Conservation (phyloP, 352 stramenopile genomes). For the Poterioochromonas sp. region DNA sequence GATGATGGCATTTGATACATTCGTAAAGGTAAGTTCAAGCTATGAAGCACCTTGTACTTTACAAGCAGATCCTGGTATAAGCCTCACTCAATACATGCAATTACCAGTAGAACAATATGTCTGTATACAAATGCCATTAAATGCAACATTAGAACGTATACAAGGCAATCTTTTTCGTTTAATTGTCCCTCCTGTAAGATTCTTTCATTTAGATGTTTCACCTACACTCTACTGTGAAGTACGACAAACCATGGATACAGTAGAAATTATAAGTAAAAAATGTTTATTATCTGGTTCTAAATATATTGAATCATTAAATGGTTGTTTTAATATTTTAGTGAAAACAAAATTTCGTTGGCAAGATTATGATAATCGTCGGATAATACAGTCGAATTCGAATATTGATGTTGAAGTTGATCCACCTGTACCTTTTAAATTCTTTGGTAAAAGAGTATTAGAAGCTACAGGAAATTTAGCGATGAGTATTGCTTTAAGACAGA, state of each 20-base stretch:
- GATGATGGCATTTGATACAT: slow-evolving; percentile 16
- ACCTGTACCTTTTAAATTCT: slow-evolving; percentile 8
- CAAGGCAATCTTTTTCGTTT: not conserved
- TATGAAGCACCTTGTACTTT: slow-evolving; percentile 3
- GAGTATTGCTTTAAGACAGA: not conserved
- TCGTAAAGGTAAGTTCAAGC: not conserved
- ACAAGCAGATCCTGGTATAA: not conserved
- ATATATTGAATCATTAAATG: slow-evolving; percentile 6
- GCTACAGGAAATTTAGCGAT: not conserved
- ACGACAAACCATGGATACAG: not conserved
- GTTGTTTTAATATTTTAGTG: slow-evolving; percentile 6
- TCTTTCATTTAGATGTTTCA: slow-evolving; percentile 25
- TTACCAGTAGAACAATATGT: slow-evolving; percentile 24
- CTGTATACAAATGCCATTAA: slow-evolving; percentile 11
- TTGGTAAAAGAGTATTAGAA: not conserved
- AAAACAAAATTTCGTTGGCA: not conserved
- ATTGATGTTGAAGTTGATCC: slow-evolving; percentile 16
- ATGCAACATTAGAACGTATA: not conserved
- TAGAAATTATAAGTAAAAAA: not conserved
- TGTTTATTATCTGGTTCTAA: not conserved
- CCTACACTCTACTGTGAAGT: not conserved
- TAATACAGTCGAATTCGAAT: not conserved
- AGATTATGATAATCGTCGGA: not conserved
- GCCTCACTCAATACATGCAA: not conserved
- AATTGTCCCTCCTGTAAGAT: not conserved